Evolutionary conservation across 225 moss, liverwort and hornwort genomes (phyloP).

Genomic region (Anthoceros angustus): DNA sequence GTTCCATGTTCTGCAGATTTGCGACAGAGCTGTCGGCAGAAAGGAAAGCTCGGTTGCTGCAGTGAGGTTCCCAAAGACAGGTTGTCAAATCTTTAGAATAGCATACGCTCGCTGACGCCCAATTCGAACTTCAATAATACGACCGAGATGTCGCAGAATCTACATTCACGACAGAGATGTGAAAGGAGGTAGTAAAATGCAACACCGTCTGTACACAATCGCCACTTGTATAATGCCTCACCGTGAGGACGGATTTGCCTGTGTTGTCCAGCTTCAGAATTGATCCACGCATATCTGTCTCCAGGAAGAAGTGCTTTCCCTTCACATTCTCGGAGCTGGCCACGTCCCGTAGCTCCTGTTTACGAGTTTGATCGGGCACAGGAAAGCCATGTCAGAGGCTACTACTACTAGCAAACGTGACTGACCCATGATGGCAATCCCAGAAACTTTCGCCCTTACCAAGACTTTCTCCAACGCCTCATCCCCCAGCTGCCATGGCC

Average conservation of each 20-base stretch:
- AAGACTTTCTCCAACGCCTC: conserved; percentile 56
- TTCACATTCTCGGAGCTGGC: conserved; percentile 50
- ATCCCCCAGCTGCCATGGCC: conserved; percentile 46
- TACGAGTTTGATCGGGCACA: not conserved
- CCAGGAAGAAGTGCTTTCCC: conserved; percentile 74
- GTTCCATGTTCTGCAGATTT: not conserved
- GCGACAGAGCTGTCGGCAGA: conserved; percentile 23
- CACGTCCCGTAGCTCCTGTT: conserved; percentile 77
- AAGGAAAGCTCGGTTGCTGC: conserved; percentile 20
- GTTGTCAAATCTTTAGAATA: conserved; percentile 30
- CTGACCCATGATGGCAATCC: not conserved
- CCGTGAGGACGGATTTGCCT: conserved; percentile 77
- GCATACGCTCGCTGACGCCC: conserved; percentile 62
- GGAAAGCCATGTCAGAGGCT: not conserved
- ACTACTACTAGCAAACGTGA: not conserved
- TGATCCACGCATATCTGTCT: conserved; percentile 70
- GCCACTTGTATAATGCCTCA: conserved; percentile 12
- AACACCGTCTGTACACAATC: not conserved
- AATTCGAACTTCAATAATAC: conserved; percentile 53
- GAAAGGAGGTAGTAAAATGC: not conserved
- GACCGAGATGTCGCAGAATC: conserved; percentile 80
- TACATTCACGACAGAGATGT: conserved; percentile 11
- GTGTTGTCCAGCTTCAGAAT: conserved; percentile 79
- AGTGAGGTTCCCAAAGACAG: too few relatives aligned
- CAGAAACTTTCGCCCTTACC: conserved; percentile 22